These are phyloP conservation scores for Penicillium sp. DNA, from an alignment of 2,329 filamentous ascomycete genomes.

Conservation along the genomic window DNA sequence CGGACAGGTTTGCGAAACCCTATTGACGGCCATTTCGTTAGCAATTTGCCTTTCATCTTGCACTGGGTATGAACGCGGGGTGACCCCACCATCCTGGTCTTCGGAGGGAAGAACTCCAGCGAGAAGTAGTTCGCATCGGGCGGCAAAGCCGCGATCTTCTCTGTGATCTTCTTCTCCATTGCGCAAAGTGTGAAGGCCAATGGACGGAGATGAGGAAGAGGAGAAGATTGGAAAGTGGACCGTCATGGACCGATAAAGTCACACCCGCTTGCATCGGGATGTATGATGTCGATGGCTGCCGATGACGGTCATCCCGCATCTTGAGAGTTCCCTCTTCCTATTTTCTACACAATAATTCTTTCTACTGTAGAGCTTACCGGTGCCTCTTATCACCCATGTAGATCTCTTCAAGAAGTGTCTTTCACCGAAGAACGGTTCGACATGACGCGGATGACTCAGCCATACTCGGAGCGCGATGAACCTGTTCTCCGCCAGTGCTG, in stretches of 20 bases:
- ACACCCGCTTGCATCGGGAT: constrained; percentile 35
- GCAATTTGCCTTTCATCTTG: constrained; percentile 6
- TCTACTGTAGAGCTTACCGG: too few species aligned
- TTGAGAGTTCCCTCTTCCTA: too few species aligned
- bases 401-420: too few species aligned
- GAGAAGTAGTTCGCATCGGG: constrained; percentile 82
- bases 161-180: constrained; percentile 88
- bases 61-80: constrained; percentile 20
- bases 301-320: constrained; percentile 13
- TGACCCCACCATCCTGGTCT: constrained; percentile 70
- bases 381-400: too few species aligned
- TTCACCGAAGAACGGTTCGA: background rate
- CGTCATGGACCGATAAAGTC: constrained; percentile 37
- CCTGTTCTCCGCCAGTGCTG: too few species aligned
- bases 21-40: constrained; percentile 29
- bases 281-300: constrained; percentile 17
- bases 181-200: constrained; percentile 15
- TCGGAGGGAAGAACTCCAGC: constrained; percentile 98
- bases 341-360: too few species aligned
- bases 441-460: constrained; percentile 15
- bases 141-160: constrained; percentile 88
- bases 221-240: constrained; percentile 21
- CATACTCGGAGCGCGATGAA: constrained; percentile 3
- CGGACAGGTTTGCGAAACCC: constrained; percentile 88
- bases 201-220: constrained; percentile 16